These are phyloP conservation scores for Colletotrichum nymphaeae DNA, from an alignment of 2,329 filamentous ascomycete genomes.

Conservation along the genomic window DNA sequence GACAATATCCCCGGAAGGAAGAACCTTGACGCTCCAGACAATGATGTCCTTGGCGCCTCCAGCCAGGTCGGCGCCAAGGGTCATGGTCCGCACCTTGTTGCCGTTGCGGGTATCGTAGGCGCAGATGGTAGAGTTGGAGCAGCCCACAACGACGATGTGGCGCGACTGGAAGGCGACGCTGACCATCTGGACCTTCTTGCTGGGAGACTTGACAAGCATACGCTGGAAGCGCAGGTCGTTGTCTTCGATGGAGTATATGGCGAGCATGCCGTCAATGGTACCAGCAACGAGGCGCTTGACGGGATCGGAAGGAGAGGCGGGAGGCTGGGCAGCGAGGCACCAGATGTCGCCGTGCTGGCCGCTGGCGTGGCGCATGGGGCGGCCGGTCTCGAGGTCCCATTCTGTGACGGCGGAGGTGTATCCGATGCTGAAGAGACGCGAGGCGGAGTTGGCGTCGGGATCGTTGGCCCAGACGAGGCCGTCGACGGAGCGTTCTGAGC, in stretches of 20 bases:
- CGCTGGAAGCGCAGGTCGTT: conserved; percentile 84
- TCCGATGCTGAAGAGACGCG: conserved; percentile 93
- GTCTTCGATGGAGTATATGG: conserved; percentile 87
- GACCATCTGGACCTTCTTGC: conserved; percentile 88
- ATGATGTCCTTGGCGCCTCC: conserved; percentile 87
- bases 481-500: conserved; percentile 88
- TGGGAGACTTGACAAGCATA: conserved; percentile 79
- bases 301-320: conserved; percentile 41
- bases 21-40: conserved; percentile 92
- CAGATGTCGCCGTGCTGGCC: conserved; percentile 97
- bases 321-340: conserved; percentile 91
- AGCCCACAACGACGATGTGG: conserved; percentile 86
- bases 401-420: conserved; percentile 93
- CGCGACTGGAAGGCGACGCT: conserved; percentile 91
- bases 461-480: conserved; percentile 93
- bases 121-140: conserved; percentile 95
- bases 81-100: conserved; percentile 82
- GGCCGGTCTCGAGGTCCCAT: conserved; percentile 88
- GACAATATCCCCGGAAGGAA: conserved; percentile 89
- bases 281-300: conserved; percentile 80
- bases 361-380: conserved; percentile 83
- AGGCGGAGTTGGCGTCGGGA: conserved; percentile 75
- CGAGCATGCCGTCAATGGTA: conserved; percentile 90
- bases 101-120: conserved; percentile 88
- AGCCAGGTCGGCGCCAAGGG: conserved; percentile 80